Evolutionary conservation across 2,329 filamentous ascomycete genomes (phyloP), one percentile per base, ranked within the genome.

Genomic region (Fusarium sp.): DNA sequence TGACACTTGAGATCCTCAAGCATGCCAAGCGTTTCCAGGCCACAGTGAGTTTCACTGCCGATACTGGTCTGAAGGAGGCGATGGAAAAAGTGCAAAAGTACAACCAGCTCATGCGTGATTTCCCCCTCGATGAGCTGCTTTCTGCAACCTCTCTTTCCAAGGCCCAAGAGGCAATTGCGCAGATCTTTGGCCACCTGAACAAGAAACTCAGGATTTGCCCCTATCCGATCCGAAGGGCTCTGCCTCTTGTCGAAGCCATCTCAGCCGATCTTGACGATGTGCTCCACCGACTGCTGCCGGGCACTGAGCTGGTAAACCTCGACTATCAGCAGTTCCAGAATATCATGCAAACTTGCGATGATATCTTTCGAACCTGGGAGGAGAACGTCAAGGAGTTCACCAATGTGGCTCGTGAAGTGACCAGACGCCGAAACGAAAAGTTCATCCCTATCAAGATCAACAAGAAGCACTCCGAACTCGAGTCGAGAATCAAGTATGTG

Each of bases 361-460:
- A 89, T 16, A 95, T 99, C 65, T 99, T 97, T 87, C 89, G 89
- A 41, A 91, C 92, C 10, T 99, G 96, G 96, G 96, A 99, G 74
- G 94, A 97, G 58, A 94, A 95, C 75, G 88, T 97, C 78, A 98
- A 98, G 80, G 96, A 98, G 75, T 99, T 99, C 78, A 98, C 95
- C 15, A 97, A 98, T 73, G 94, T 98, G 69, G 95, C 96, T 36
- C 93, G 96, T 82, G 97, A 99, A 77, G 94, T 97, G 7, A 98
- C 94, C 4, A 90, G 95, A 70, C 92, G 95, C 74, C 90, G 96
- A 73, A 97, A 97, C 76, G 97, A 98, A 80, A 97, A 97, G 79
- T 99, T 99, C 80, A 98, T 99, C 70, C 95, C 95, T 6, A 98
- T 99, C 85, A 98, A 98, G 84, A 95, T 99, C 79, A 89, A 87